Percentiles rank a stretch among this genome's conserved stretches.
These are phyloP conservation scores for Prunus mume DNA, from an alignment of 306 rosid species.

Conservation along the genomic window DNA sequence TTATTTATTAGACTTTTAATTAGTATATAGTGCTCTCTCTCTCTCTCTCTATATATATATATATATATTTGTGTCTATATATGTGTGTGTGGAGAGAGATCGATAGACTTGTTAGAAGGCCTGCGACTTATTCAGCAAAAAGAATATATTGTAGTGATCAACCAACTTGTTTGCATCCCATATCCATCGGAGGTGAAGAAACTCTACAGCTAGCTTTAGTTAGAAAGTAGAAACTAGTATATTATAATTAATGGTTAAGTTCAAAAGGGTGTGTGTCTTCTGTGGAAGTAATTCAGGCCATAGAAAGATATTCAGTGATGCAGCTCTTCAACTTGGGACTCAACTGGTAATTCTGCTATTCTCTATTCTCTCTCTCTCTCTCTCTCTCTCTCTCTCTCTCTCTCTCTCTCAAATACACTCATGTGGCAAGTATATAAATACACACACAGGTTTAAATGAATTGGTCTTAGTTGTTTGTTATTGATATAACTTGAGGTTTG, in stretches of 20 bases:
- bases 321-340: slow-evolving; percentile 31
- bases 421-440: too few relatives aligned
- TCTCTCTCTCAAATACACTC: not conserved
- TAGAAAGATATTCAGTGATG: slow-evolving; percentile 26
- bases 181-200: too few relatives aligned
- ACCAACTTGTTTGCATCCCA: too few relatives aligned
- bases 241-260: slow-evolving; percentile 5
- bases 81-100: not conserved
- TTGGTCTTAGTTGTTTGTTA: not conserved
- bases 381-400: not conserved
- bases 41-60: too few relatives aligned
- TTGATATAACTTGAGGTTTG: not conserved
- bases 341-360: slow-evolving; percentile 13
- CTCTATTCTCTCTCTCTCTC: not conserved
- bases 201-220: too few relatives aligned
- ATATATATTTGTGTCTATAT: not conserved
- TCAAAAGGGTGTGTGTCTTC: slow-evolving; percentile 26
- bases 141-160: too few relatives aligned
- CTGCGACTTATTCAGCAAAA: not conserved
- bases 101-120: not conserved
- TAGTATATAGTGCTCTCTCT: too few relatives aligned
- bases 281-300: slow-evolving; percentile 26
- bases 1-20: too few relatives aligned
- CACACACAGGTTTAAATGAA: not conserved
- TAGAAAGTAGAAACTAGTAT: not conserved